These are phyloP conservation scores for Ceratocystis cacaofunesta DNA, from an alignment of 2,329 filamentous ascomycete species.

Conservation along the genomic window DNA sequence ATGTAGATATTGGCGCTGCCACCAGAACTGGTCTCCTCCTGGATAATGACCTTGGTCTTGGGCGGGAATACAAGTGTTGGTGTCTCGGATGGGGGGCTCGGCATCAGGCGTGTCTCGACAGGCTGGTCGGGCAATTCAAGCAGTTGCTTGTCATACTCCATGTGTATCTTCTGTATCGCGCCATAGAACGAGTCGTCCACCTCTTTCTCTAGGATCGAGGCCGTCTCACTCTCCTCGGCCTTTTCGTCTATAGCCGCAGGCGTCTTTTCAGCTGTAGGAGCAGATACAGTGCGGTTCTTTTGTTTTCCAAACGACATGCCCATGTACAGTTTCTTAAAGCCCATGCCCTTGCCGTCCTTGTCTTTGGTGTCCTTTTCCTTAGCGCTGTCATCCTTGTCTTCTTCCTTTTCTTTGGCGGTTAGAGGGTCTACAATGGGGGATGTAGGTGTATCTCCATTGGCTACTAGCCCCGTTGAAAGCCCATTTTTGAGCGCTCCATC, in stretches of 20 bases:
- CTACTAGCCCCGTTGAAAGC: slow-evolving; percentile 22
- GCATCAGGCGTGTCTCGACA: slow-evolving; percentile 50
- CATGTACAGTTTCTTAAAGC: slow-evolving; percentile 77
- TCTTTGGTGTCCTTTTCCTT: slow-evolving; percentile 35
- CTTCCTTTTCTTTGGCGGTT: slow-evolving; percentile 30
- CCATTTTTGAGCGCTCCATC: slow-evolving; percentile 31
- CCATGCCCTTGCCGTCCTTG: slow-evolving; percentile 48
- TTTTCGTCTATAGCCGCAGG: slow-evolving; percentile 57
- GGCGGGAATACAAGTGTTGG: slow-evolving; percentile 59
- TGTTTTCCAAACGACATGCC: slow-evolving; percentile 60
- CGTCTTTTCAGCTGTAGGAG: slow-evolving; percentile 55
- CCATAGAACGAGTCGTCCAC: slow-evolving; percentile 63
- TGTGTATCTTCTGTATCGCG: slow-evolving; percentile 55
- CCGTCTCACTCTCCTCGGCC: slow-evolving; percentile 49
- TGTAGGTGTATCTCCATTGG: slow-evolving; percentile 23
- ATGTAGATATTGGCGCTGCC: slow-evolving; percentile 76
- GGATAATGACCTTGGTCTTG: slow-evolving; percentile 52
- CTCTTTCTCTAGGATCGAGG: slow-evolving; percentile 52
- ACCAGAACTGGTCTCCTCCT: slow-evolving; percentile 49
- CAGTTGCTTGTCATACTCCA: slow-evolving; percentile 56
- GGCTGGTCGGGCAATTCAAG: slow-evolving; percentile 37
- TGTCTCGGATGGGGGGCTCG: slow-evolving; percentile 57
- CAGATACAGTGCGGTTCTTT: slow-evolving; percentile 53
- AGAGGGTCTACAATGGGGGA: slow-evolving; percentile 33
- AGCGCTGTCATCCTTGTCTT: slow-evolving; percentile 37